Base-by-base conservation (phyloP, 257 asterid genomes). In the Lantana camara region DNA sequence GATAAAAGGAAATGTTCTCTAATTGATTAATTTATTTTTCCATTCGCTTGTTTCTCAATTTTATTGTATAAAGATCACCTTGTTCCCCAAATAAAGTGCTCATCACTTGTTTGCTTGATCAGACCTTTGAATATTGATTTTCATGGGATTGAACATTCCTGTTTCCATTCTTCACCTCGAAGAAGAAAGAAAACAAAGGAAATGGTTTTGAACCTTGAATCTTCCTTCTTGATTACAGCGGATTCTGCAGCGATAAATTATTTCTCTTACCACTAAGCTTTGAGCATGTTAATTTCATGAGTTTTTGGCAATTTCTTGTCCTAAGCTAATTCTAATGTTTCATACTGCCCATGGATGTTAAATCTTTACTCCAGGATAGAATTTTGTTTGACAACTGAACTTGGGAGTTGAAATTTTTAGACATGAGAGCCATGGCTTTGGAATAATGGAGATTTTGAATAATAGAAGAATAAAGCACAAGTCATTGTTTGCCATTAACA, bases 161-260 rank as follows among this genome's bases (percentile, higher is more conserved):
- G n/a, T n/a, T n/a, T n/a, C n/a, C n/a, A n/a, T n/a, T n/a, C n/a
- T n/a, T n/a, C n/a, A n/a, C n/a, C n/a, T n/a, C n/a, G 35, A 22
- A 14, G n/a, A 34, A 27, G 35, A 48, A 7, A 0, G n/a, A n/a
- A 11, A 30, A 42, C 48, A 24, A 19, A 13, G 45, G 1, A 14
- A 22, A 35, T 19, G 51, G 55, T 19, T 56, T 68, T n/a, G 37
- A 55, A 51, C 15, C n/a, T 16, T 54, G 13, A 44, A 12, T 44
- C 27, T 60, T 68, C 64, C 24, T 50, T 72, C 20, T 52, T 69
- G 46, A 7, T 42, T 67, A 22, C 79, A 86, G 92, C 42, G 46
- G 88, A 81, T 59, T 62, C 83, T 37, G 77, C 79, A 8, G 90
- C 74, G 79, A 80, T 79, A 64, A 93, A 82, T n/a, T n/a, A n/a